These are phyloP conservation scores for Scedosporium apiospermum DNA, from an alignment of 2,329 filamentous ascomycete species.

Conservation along the genomic window DNA sequence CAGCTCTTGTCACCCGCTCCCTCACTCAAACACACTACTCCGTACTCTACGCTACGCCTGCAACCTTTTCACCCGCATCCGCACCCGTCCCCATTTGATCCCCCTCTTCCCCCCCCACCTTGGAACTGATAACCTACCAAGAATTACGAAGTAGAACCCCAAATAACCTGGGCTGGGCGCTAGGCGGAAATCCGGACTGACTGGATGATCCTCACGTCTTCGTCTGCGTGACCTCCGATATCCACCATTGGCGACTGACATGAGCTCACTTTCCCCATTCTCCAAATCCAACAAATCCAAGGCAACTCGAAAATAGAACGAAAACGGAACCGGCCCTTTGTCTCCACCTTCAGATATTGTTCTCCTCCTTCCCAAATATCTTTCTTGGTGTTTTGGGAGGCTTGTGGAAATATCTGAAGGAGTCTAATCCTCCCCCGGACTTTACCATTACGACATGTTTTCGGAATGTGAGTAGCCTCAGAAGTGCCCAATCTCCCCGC, in stretches of 20 bases:
- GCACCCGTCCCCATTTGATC: neutral
- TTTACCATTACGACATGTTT: constrained; percentile 26
- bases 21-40: neutral
- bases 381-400: neutral
- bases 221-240: neutral
- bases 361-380: neutral
- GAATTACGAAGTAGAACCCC: too few relatives aligned
- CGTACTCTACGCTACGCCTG: neutral
- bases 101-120: neutral
- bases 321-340: neutral
- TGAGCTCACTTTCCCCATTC: neutral
- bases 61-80: neutral
- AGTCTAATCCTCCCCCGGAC: neutral
- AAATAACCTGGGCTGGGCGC: neutral
- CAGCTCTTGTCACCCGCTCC: neutral
- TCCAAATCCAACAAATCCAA: neutral
- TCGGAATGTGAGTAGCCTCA: constrained; percentile 68
- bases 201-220: neutral
- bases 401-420: neutral
- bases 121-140: too few relatives aligned
- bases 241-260: neutral
- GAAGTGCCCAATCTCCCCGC: neutral
- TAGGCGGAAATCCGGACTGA: neutral
- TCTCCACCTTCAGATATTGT: neutral
- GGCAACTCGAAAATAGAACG: neutral